Base-by-base conservation (phyloP, 371 early-diverging fungal genomes). In the Mortierella sp. region DNA sequence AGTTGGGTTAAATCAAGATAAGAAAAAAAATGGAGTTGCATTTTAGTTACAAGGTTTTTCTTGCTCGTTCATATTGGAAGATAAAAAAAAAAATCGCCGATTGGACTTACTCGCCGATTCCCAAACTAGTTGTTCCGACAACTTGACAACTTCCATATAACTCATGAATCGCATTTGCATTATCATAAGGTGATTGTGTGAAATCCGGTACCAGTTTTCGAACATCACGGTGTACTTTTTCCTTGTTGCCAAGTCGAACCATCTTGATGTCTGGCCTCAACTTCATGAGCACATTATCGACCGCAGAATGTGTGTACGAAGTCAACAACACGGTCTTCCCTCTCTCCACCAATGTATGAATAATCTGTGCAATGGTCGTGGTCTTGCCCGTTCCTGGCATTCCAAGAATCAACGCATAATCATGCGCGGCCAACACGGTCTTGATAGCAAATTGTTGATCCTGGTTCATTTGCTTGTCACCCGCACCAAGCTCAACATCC, bases 301-400 rank as follows among this genome's bases (percentile, higher is more conserved):
- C 89, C 0, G 99, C 97, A 7, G 94, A 88, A 70, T 99, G 97
- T 0, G 99, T 99, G 76, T 99, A 97, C 14, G 99, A 94, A 11
- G 97, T 91, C 21, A 99, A 73, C 21, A 99, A 85, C 0, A 99
- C 94, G 0, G 91, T 84, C 63, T 97, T 95, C 2, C 91, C 89
- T 16, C 77, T 82, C 12, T 61, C 57, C 3, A 94, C 91, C 26
- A 99, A 83, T 7, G 88, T 83, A 19, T 87, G 82, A 23, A 99
- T 93, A 18, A 99, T 85, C 21, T 91, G 84, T 0, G 96, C 88
- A 30, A 98, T 97, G 0, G 98, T 94, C 1, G 94, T 96, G 0
- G 97, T 97, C 80, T 99, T 99, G 26, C 99, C 99, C 0, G 99
- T 98, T 1, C 99, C 99, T 0, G 99, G 99, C 98, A 99, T 98